These are phyloP conservation scores for Leishmania major DNA, from an alignment of 208 protist species.

Conservation along the genomic window DNA sequence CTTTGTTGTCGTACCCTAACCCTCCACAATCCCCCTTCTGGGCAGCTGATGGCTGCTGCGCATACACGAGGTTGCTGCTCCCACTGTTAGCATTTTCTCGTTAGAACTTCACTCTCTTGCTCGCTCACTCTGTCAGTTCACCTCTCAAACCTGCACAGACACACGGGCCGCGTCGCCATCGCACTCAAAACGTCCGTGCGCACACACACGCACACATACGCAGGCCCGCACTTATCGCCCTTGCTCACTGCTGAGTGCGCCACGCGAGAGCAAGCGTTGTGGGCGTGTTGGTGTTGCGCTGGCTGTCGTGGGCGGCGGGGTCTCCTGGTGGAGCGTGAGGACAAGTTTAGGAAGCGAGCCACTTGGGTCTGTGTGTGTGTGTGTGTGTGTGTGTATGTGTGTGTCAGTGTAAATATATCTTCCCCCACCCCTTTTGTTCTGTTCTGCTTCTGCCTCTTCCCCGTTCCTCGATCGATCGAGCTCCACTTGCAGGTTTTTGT, in stretches of 20 bases:
- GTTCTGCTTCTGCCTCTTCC: not conserved
- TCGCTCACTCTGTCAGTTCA: not conserved
- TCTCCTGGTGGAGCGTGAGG: not conserved
- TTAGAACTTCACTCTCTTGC: not conserved
- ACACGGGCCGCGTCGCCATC: not conserved
- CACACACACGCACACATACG: not conserved
- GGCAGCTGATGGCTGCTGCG: not conserved
- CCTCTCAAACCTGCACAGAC: not conserved
- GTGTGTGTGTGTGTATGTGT: not conserved
- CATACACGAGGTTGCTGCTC: too few relatives aligned
- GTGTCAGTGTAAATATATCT: not conserved
- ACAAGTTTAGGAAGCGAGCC: not conserved
- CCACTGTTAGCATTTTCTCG: too few relatives aligned
- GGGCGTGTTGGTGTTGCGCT: not conserved
- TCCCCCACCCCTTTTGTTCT: not conserved
- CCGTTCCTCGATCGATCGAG: not conserved
- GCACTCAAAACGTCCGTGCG: not conserved
- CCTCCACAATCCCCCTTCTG: not conserved
- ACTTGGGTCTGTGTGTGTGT: not conserved
- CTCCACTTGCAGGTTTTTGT: not conserved
- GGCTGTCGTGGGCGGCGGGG: not conserved
- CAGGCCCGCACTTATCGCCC: not conserved
- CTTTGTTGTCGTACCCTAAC: not conserved
- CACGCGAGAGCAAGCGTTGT: not conserved
- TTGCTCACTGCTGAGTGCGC: not conserved